Conservation (phyloP, 306 rosid species). For the Clitoria ternatea region DNA sequence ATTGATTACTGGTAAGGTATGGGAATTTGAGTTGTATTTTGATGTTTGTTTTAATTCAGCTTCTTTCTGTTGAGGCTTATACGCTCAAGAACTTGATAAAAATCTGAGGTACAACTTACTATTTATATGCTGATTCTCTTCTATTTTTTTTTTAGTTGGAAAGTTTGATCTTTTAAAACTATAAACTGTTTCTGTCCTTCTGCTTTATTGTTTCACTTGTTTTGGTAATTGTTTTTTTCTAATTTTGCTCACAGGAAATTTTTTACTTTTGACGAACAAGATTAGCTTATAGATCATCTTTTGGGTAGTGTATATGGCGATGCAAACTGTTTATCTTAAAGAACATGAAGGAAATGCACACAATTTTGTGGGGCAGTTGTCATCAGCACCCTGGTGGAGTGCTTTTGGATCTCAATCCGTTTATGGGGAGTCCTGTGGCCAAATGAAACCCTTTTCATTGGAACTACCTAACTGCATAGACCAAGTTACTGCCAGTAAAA, state of each 20-base stretch:
- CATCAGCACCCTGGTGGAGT: conserved; percentile 73
- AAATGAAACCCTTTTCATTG: conserved; percentile 53
- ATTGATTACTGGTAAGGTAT: background rate
- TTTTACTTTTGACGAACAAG: background rate
- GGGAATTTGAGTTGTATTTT: conserved; percentile 16
- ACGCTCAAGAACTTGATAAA: conserved; percentile 21
- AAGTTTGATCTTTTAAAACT: background rate
- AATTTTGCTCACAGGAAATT: conserved; percentile 31
- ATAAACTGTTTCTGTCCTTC: background rate
- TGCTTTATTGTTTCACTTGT: background rate
- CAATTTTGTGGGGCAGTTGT: conserved; percentile 48
- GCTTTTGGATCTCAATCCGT: conserved; percentile 53
- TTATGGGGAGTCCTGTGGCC: conserved; percentile 62
- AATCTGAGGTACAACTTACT: conserved; percentile 27
- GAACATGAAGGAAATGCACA: conserved; percentile 65
- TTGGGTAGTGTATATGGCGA: conserved; percentile 54
- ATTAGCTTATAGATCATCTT: background rate
- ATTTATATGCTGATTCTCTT: background rate
- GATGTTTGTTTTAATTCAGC: conserved; percentile 29
- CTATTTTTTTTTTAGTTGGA: background rate
- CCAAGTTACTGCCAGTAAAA: conserved; percentile 47
- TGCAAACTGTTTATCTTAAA: conserved; percentile 59
- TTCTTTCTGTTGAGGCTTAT: conserved; percentile 11
- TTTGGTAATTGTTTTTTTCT: background rate
- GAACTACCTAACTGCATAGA: conserved; percentile 45